Evolutionary conservation across 345 rosid species (phyloP).

Genomic region (Hibiscus syriacus): DNA sequence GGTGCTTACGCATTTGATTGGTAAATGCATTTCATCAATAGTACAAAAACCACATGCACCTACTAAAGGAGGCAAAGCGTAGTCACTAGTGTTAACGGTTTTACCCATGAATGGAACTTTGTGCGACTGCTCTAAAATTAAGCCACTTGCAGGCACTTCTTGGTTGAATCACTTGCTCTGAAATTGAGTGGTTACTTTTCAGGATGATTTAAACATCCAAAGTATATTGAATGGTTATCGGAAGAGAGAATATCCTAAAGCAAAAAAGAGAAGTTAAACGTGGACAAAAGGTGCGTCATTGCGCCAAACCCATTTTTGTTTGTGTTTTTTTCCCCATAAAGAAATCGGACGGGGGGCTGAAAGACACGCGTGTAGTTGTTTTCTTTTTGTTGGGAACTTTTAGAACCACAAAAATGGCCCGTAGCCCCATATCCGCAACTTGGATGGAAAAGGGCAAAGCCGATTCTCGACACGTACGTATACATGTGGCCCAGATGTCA

Average conservation of each 20-base stretch:
- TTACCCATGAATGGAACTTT: neutral
- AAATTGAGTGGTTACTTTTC: no score
- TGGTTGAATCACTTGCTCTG: no score
- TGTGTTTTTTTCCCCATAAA: neutral
- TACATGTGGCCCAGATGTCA: neutral
- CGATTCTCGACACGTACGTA: neutral
- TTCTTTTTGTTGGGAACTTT: neutral
- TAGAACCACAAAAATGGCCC: conserved; percentile 1
- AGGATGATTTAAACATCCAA: neutral
- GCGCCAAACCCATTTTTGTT: neutral
- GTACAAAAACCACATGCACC: neutral
- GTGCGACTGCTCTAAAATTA: no score
- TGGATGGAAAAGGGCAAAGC: conserved; percentile 5
- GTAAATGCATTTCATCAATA: neutral
- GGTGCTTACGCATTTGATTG: no score
- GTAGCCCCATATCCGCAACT: neutral
- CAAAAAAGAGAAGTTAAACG: neutral
- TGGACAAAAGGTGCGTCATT: neutral
- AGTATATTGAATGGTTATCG: neutral
- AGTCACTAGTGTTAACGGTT: neutral
- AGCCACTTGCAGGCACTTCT: no score
- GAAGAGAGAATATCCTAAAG: neutral
- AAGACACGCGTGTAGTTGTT: neutral
- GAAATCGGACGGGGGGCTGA: no score
- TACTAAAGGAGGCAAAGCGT: no score